Evolutionary conservation across 2,329 filamentous ascomycete species (phyloP).

Genomic region (Hypoxylon sp.): DNA sequence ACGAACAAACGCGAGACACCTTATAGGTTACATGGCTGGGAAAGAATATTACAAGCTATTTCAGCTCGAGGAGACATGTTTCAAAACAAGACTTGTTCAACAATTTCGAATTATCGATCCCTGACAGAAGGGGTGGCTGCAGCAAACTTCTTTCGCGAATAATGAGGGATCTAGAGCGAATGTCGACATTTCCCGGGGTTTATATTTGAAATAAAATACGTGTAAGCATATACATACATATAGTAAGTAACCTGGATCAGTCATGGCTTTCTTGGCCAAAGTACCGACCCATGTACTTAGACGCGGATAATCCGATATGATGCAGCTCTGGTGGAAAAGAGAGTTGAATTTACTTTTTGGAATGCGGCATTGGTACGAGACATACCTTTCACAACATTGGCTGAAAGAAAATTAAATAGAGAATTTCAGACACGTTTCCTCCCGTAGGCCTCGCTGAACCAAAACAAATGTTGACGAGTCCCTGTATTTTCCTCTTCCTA

Average conservation of each 20-base stretch:
- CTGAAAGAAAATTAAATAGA: neutral
- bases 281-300: neutral
- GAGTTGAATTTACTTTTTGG: slow-evolving; percentile 5
- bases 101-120: slow-evolving; percentile 27
- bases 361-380: neutral
- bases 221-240: neutral
- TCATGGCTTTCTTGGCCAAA: slow-evolving; percentile 8
- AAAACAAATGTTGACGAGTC: neutral
- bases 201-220: slow-evolving; percentile 1
- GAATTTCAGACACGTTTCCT: neutral
- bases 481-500: neutral
- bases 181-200: slow-evolving; percentile 13
- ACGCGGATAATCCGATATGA: too few species aligned
- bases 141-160: slow-evolving; percentile 30
- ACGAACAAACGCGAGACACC: slow-evolving; percentile 19
- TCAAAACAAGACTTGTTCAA: slow-evolving; percentile 44
- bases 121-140: slow-evolving; percentile 27
- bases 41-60: slow-evolving; percentile 27
- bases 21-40: slow-evolving; percentile 7
- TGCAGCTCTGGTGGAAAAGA: slow-evolving; percentile 4
- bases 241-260: neutral
- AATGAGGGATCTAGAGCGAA: slow-evolving; percentile 16
- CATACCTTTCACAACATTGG: slow-evolving; percentile 1
- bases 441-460: neutral
- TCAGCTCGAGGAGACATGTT: slow-evolving; percentile 41